Evolutionary conservation across 2,329 filamentous ascomycete genomes (phyloP), one percentile per base, ranked within the genome.

Genomic region (Gaeumannomyces tritici): DNA sequence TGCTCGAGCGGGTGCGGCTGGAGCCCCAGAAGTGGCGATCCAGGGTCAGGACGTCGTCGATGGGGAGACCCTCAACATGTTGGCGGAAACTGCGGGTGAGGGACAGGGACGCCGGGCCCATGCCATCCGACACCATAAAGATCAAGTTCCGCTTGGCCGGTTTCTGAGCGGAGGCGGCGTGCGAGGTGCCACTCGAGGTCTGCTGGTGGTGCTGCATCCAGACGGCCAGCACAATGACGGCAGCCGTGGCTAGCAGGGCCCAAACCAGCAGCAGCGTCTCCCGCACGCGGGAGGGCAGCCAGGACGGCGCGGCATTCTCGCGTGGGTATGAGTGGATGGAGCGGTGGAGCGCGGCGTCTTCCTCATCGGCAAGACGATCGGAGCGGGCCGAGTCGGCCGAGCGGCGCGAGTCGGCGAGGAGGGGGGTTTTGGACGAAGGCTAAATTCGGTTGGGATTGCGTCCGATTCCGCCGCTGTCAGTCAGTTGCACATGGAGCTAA

Each of bases 71-170:
- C 54, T 90, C 83, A 62, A 87, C 81, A 68, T 88, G 84, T 74
- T 99, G 95, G 67, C 90, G 86, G 77, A 89, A 99, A 71, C 87
- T 90, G 63, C 95, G 84, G 8, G 95, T 96, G 72, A 99, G 76
- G 29, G 89, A 89, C 62, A 99, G 81, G 69, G 91, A 93, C 11
- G 95, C 91, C 9, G 95, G 95, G 0, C 95, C 95, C 95, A 99
- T 99, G 70, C 95, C 95, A 74, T 99, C 95, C 0, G 91, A 96
- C 51, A 99, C 93, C 95, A 99, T 99, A 80, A 99, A 98, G 69
- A 99, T 89, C 61, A 99, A 81, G 75, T 98, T 99, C 62, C 91
- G 85, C 80, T 98, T 99, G 61, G 86, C 85, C 70, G 75, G 56
- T 12, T 21, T 6, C 8, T 51, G 28, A 26, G 55, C 6, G 21